A percentile compares a stretch with the other conserved stretches of the same genome.
Evolutionary conservation across 306 rosid species (phyloP).

Genomic region (Rosa chinensis): DNA sequence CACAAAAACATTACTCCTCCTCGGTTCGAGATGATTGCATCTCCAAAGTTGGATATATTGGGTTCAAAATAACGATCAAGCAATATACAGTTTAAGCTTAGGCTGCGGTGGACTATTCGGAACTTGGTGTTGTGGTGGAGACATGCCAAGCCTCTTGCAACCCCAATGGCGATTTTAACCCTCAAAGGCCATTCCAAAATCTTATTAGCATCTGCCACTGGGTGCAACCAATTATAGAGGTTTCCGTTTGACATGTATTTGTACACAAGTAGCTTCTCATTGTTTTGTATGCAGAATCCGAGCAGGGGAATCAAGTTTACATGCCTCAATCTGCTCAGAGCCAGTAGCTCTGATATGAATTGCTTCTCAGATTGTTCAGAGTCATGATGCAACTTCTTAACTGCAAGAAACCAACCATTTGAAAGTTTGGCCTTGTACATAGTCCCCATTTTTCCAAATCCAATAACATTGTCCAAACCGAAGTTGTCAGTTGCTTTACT

Average conservation of each 20-base stretch:
- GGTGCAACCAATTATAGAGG: slow-evolving; percentile 18
- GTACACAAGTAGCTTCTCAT: slow-evolving; percentile 23
- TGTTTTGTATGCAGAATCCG: slow-evolving; percentile 19
- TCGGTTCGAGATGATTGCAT: neutral
- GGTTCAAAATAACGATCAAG: slow-evolving; percentile 15
- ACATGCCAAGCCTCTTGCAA: slow-evolving; percentile 23
- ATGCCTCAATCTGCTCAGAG: slow-evolving; percentile 8
- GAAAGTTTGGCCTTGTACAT: slow-evolving; percentile 19
- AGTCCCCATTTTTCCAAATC: slow-evolving; percentile 17
- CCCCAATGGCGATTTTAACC: slow-evolving; percentile 13
- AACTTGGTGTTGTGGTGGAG: slow-evolving; percentile 20
- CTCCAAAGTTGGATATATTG: slow-evolving; percentile 20
- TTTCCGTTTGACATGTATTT: slow-evolving; percentile 24
- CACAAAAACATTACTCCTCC: slow-evolving; percentile 25
- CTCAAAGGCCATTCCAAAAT: slow-evolving; percentile 24
- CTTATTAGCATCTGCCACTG: neutral
- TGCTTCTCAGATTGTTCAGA: neutral
- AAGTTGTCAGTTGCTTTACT: slow-evolving; percentile 30
- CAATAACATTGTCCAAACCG: slow-evolving; percentile 29
- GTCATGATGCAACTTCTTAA: slow-evolving; percentile 11
- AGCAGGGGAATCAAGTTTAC: slow-evolving; percentile 11
- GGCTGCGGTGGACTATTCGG: slow-evolving; percentile 17
- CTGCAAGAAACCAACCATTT: slow-evolving; percentile 23
- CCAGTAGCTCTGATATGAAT: slow-evolving; percentile 11
- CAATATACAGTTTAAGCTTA: neutral